Evolutionary conservation across 495 filamentous ascomycete species (phyloP).

Genomic region (Penicillium samsonianum): DNA sequence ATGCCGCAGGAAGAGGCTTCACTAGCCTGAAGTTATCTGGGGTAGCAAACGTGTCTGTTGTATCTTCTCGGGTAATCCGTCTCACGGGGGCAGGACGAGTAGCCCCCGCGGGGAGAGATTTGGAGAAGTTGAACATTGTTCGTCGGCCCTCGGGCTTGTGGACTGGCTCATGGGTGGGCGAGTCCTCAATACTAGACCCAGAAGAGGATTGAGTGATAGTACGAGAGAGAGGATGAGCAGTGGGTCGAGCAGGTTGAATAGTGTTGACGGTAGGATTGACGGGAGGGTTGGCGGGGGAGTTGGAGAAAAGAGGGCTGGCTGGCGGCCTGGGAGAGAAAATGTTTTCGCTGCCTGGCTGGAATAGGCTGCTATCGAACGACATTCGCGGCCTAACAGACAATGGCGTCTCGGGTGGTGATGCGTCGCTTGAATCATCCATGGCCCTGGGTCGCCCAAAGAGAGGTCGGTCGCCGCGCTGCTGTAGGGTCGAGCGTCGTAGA

Average conservation of each 20-base stretch:
- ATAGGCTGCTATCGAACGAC: slow-evolving; percentile 72
- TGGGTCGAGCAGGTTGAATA: slow-evolving; percentile 33
- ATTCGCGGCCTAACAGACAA: slow-evolving; percentile 63
- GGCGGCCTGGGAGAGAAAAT: slow-evolving; percentile 55
- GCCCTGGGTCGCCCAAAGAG: slow-evolving; percentile 54
- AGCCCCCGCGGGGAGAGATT: slow-evolving; percentile 74
- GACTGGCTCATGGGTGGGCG: slow-evolving; percentile 65
- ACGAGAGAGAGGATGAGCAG: slow-evolving; percentile 81
- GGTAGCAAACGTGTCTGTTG: slow-evolving; percentile 66
- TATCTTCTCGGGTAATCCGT: slow-evolving; percentile 45
- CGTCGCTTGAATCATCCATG: slow-evolving; percentile 35
- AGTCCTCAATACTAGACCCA: slow-evolving; percentile 75
- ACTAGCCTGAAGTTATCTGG: slow-evolving; percentile 81
- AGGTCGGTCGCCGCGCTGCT: slow-evolving; percentile 70
- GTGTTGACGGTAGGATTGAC: slow-evolving; percentile 36
- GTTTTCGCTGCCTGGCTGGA: slow-evolving; percentile 60
- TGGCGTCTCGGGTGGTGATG: slow-evolving; percentile 33
- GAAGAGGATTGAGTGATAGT: slow-evolving; percentile 84
- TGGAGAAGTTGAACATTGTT: slow-evolving; percentile 69
- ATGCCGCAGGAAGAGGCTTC: slow-evolving; percentile 81
- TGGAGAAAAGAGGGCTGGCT: slow-evolving; percentile 38
- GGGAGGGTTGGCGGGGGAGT: slow-evolving; percentile 22
- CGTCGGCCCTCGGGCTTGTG: slow-evolving; percentile 54
- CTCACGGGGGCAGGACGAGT: slow-evolving; percentile 47
- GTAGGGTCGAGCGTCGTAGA: slow-evolving; percentile 80